These are phyloP conservation scores for Eurotiales sp. DNA, from an alignment of 2,329 filamentous ascomycete species.

Conservation along the genomic window DNA sequence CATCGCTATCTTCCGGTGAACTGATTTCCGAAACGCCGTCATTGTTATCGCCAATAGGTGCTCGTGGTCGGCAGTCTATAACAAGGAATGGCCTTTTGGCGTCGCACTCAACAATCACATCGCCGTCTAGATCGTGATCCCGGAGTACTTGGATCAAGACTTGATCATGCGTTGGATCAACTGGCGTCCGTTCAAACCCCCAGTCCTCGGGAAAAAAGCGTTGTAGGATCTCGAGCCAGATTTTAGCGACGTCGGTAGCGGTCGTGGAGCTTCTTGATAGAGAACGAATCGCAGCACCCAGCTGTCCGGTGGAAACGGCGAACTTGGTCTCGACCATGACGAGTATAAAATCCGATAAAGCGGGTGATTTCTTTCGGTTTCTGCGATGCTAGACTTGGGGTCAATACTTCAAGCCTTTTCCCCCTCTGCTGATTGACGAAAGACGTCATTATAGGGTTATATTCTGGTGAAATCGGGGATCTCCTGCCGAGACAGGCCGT, in stretches of 20 bases:
- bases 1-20: background rate
- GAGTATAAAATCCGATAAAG: background rate
- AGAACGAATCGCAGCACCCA: slow-evolving; percentile 5
- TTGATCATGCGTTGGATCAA: background rate
- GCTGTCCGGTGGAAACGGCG: slow-evolving; percentile 6
- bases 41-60: background rate
- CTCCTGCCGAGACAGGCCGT: no score
- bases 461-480: no score
- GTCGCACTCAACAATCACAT: background rate
- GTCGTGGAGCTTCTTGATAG: slow-evolving; percentile 7
- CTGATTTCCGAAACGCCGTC: background rate
- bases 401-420: no score
- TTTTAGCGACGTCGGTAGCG: slow-evolving; percentile 1
- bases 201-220: slow-evolving; percentile 10
- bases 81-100: background rate
- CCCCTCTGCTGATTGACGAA: no score
- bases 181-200: background rate
- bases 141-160: slow-evolving; percentile 6
- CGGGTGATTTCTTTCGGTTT: no score
- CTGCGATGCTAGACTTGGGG: no score
- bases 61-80: slow-evolving; percentile 4
- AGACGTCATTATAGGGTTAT: no score
- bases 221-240: slow-evolving; percentile 7
- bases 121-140: background rate
- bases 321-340: slow-evolving; percentile 7